phyloP scores from a whole-genome alignment of 768 basidiomycete species.

The Phaeolepiota aurea region DNA sequence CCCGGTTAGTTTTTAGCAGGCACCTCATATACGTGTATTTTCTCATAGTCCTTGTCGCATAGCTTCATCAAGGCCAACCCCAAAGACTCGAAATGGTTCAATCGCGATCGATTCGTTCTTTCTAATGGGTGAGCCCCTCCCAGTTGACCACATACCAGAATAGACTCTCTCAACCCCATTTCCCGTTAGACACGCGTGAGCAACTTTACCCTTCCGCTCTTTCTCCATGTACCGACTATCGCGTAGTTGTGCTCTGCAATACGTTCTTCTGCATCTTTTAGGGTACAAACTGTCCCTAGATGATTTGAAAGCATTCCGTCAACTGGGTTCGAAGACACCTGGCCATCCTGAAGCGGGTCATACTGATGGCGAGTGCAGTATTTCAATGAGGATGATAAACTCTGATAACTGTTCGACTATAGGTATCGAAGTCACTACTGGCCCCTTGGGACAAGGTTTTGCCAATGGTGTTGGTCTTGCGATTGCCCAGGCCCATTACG shows the following conservation, averaged over 20 bases:
- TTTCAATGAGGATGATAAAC: too few species aligned
- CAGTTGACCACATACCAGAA: slow-evolving; percentile 1
- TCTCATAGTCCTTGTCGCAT: not conserved
- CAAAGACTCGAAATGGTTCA: slow-evolving; percentile 87
- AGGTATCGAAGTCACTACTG: slow-evolving; percentile 87
- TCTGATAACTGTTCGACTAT: too few species aligned
- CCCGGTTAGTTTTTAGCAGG: slow-evolving; percentile 35
- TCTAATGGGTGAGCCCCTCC: slow-evolving; percentile 75
- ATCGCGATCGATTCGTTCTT: slow-evolving; percentile 94
- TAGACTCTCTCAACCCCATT: slow-evolving; percentile 8
- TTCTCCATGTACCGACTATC: not conserved
- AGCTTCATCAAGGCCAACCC: slow-evolving; percentile 89
- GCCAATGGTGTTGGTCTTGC: slow-evolving; percentile 91
- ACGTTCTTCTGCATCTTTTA: slow-evolving; percentile 83
- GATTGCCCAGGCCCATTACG: slow-evolving; percentile 87
- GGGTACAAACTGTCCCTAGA: slow-evolving; percentile 91
- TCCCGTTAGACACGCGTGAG: slow-evolving; percentile 63
- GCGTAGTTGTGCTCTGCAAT: slow-evolving; percentile 83
- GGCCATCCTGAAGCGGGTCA: slow-evolving; percentile 83
- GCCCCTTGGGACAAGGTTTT: slow-evolving; percentile 93
- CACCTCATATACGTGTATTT: not conserved
- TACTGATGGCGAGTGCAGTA: slow-evolving; percentile 36
- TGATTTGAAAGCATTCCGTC: slow-evolving; percentile 90
- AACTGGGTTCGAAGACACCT: slow-evolving; percentile 82
- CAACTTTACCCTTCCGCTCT: slow-evolving; percentile 9